A percentile compares a stretch with the other conserved stretches of the same genome.
These are phyloP conservation scores for Cadophora gregata DNA, from an alignment of 2,329 filamentous ascomycete genomes.

Conservation along the genomic window DNA sequence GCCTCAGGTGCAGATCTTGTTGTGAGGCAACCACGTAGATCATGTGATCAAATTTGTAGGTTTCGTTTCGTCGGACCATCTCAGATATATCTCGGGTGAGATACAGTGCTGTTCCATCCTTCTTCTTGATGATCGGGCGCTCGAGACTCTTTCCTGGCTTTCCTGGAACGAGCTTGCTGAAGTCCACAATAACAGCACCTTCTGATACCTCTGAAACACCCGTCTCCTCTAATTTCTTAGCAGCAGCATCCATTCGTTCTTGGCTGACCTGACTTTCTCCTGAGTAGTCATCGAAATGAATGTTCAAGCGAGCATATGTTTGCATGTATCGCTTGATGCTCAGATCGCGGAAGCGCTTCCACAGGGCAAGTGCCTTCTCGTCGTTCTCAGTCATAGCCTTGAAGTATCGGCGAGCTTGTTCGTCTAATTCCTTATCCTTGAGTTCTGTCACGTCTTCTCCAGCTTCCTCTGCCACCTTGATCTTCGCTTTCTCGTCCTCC, in stretches of 20 bases:
- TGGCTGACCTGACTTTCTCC: slow-evolving; percentile 77
- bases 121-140: slow-evolving; percentile 73
- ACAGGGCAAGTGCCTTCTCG: slow-evolving; percentile 62
- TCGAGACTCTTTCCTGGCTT: slow-evolving; percentile 74
- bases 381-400: slow-evolving; percentile 75
- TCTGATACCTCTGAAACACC: slow-evolving; percentile 71
- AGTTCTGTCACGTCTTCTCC: slow-evolving; percentile 53
- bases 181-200: slow-evolving; percentile 76
- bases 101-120: slow-evolving; percentile 77
- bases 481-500: slow-evolving; percentile 67
- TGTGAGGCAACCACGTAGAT: slow-evolving; percentile 78
- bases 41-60: slow-evolving; percentile 77
- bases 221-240: slow-evolving; percentile 66
- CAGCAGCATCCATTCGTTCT: slow-evolving; percentile 68
- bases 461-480: slow-evolving; percentile 52
- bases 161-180: slow-evolving; percentile 68
- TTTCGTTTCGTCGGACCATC: slow-evolving; percentile 67
- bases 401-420: slow-evolving; percentile 77
- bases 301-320: slow-evolving; percentile 73
- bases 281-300: slow-evolving; percentile 73
- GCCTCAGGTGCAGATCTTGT: slow-evolving; percentile 75
- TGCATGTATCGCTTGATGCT: slow-evolving; percentile 71
- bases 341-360: slow-evolving; percentile 69
- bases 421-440: slow-evolving; percentile 66
- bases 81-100: slow-evolving; percentile 81